phyloP scores from a whole-genome alignment of 495 filamentous ascomycete genomes.

The Penicillium argentinense region DNA sequence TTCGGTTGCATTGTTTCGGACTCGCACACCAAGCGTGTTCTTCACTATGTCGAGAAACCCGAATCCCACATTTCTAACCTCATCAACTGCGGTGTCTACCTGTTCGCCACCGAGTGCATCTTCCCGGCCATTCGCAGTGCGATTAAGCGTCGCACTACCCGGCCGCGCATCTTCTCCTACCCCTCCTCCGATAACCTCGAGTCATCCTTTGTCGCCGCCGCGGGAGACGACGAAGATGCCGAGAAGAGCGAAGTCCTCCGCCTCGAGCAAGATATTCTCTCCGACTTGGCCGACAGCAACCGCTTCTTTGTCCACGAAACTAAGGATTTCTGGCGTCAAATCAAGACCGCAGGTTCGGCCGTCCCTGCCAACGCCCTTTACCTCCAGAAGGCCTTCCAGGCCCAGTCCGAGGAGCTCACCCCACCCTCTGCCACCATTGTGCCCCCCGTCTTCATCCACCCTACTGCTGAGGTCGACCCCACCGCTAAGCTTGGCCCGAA shows the following conservation, averaged over 20 bases:
- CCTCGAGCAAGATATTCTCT: slow-evolving; percentile 95
- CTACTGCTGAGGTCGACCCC: slow-evolving; percentile 87
- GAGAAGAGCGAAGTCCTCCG: slow-evolving; percentile 86
- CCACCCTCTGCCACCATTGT: slow-evolving; percentile 86
- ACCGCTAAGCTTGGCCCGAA: slow-evolving; percentile 97
- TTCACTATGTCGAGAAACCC: slow-evolving; percentile 99
- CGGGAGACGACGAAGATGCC: slow-evolving; percentile 67
- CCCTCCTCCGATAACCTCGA: slow-evolving; percentile 93
- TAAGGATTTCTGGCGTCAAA: slow-evolving; percentile 99
- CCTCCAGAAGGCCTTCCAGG: slow-evolving; percentile 91
- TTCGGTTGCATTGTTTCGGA: slow-evolving; percentile 99
- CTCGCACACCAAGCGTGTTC: slow-evolving; percentile 88
- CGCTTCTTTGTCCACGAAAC: slow-evolving; percentile 99
- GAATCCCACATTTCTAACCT: slow-evolving; percentile 98
- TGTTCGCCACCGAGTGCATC: slow-evolving; percentile 92
- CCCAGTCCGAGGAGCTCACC: slow-evolving; percentile 76
- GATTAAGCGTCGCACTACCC: slow-evolving; percentile 93
- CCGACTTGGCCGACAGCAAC: slow-evolving; percentile 94
- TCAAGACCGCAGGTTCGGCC: slow-evolving; percentile 97
- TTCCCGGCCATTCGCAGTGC: slow-evolving; percentile 94
- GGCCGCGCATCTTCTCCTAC: slow-evolving; percentile 88
- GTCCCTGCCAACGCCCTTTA: slow-evolving; percentile 98
- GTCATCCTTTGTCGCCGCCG: slow-evolving; percentile 71
- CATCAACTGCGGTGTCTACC: slow-evolving; percentile 99
- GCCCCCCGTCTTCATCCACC: slow-evolving; percentile 95